Evolutionary conservation across 2,329 filamentous ascomycete genomes (phyloP), one percentile per base, ranked within the genome.

Genomic region (Nemania sp.): DNA sequence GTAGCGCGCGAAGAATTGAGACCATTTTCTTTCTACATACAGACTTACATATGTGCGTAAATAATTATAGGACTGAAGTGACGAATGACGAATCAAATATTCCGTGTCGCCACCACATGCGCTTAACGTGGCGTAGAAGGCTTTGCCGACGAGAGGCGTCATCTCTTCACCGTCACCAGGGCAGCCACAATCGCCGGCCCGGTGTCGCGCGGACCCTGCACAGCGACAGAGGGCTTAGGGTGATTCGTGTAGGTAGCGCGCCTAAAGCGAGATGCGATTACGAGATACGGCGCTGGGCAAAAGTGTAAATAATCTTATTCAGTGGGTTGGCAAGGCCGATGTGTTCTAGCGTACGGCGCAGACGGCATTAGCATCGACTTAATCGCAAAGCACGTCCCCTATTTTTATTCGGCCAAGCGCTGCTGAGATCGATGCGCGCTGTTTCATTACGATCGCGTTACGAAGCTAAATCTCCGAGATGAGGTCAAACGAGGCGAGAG

Each of bases 281-380:
- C 26, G 17, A 37, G 31, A 20, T 48, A 40, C 45, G 36, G 42
- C 37, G 20, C n/a, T 26, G 17, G 42, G 23, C n/a, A 43, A 19
- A 31, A 17, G 3, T 15, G 12, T 22, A 33, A 28, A 54, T 43
- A 49, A 57, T 54, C 54, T 57, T 57, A 57, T 54, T 54, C 39
- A 33, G 54, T 54, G 50, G 54, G 42, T 34, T 50, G 37, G 31
- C 33, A 52, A 42, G 37, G 30, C 24, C 40, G 44, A 42, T 40
- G 7, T 23, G 49, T 22, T 41, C 53, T 56, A 56, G 54, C 34
- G 49, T 48, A 26, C 49, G 54, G 54, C 34, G 52, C 31, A n/a
- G 33, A 46, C 44, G 44, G 49, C 44, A 53, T 22, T 50, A 42
- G 17, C 15, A 20, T 36, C 23, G 30, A 39, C 2, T 43, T 34